Conservation (phyloP, 257 asterid genomes). For the Salvia rosmarinus region DNA sequence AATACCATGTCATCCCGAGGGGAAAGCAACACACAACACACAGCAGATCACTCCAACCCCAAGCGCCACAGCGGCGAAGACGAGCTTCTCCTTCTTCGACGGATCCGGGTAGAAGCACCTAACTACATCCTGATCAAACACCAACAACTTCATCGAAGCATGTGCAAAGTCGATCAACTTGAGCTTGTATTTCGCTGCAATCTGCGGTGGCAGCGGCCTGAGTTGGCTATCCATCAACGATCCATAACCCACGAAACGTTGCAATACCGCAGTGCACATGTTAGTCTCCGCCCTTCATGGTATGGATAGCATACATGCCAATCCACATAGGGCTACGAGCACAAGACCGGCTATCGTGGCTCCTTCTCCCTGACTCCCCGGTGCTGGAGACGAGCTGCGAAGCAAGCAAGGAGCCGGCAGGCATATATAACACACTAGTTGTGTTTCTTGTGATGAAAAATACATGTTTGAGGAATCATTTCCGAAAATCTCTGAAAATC, state of each 20-base stretch:
- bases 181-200: constrained; percentile 60
- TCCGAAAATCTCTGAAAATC: too few relatives aligned
- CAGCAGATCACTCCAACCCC: constrained; percentile 81
- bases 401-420: too few relatives aligned
- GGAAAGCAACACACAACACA: constrained; percentile 74
- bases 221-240: constrained; percentile 65
- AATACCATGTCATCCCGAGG: constrained; percentile 79
- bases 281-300: constrained; percentile 69
- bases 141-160: too few relatives aligned
- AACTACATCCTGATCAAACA: constrained; percentile 75
- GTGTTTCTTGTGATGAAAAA: too few relatives aligned
- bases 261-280: constrained; percentile 69
- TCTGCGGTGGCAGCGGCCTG: constrained; percentile 40
- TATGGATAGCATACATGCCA: constrained; percentile 76
- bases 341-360: constrained; percentile 58
- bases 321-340: constrained; percentile 65
- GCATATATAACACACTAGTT: too few relatives aligned
- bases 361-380: not conserved
- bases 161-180: constrained; percentile 69
- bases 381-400: too few relatives aligned
- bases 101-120: constrained; percentile 64
- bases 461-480: too few relatives aligned
- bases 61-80: constrained; percentile 65
- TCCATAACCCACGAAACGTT: constrained; percentile 69
- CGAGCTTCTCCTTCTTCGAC: too few relatives aligned